phyloP scores from a whole-genome alignment of 164 flowering plant genomes.

The Nymphaea thermarum region DNA sequence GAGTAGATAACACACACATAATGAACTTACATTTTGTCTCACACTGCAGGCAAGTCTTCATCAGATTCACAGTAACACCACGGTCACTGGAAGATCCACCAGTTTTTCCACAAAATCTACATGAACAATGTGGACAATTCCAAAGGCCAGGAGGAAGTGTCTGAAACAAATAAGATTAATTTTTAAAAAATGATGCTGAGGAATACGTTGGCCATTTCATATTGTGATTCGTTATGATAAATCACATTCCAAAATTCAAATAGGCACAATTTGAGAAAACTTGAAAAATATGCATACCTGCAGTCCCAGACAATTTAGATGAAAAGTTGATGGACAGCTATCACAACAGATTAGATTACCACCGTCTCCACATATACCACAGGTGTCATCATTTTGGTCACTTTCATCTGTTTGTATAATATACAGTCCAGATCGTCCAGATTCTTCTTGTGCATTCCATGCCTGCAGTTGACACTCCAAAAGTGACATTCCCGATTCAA shows the following conservation, averaged over 20 bases:
- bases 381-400: conserved; percentile 99
- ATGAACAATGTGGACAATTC: conserved; percentile 89
- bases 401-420: conserved; percentile 46
- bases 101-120: conserved; percentile 63
- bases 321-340: conserved; percentile 97
- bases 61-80: conserved; percentile 10
- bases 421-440: conserved; percentile 36
- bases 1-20: neutral
- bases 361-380: conserved; percentile 96
- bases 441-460: conserved; percentile 65
- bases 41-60: conserved; percentile 55
- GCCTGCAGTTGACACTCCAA: conserved; percentile 77
- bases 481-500: conserved; percentile 70
- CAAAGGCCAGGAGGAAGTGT: conserved; percentile 90
- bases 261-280: neutral
- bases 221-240: too few relatives aligned
- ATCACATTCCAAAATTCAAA: too few relatives aligned
- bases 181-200: too few relatives aligned
- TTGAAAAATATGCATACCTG: conserved; percentile 31
- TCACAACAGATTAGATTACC: conserved; percentile 98
- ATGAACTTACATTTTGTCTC: conserved; percentile 48
- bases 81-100: conserved; percentile 14
- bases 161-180: conserved; percentile 26
- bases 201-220: too few relatives aligned
- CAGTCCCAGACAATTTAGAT: conserved; percentile 74